A percentile compares a stretch with the other conserved stretches of the same genome.
Evolutionary conservation across 2,329 filamentous ascomycete species (phyloP).

Genomic region (Botrytis hyacinthi): DNA sequence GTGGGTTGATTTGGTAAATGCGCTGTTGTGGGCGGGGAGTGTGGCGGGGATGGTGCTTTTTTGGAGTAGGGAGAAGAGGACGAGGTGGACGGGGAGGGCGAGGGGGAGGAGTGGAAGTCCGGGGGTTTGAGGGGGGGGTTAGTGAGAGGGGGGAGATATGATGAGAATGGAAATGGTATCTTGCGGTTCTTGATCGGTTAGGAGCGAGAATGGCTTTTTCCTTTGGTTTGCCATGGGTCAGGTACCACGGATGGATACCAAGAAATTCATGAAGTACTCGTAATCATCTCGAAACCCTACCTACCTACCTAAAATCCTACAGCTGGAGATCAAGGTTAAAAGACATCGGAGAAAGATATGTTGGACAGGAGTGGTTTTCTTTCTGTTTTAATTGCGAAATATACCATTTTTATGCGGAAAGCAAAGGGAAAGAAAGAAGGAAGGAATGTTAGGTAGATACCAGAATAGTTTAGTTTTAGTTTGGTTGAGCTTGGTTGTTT

Average conservation of each 20-base stretch:
- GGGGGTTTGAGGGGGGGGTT: neutral
- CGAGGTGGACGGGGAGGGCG: constrained; percentile 47
- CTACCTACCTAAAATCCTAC: neutral
- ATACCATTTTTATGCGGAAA: neutral
- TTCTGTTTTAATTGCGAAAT: neutral
- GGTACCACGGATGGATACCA: neutral
- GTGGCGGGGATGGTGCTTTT: constrained; percentile 54
- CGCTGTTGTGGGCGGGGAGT: constrained; percentile 72
- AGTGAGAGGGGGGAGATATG: neutral
- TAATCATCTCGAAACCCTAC: neutral
- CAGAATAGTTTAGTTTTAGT: neutral
- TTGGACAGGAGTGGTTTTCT: neutral
- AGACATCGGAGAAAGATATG: neutral
- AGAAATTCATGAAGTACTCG: neutral
- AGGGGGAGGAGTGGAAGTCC: constrained; percentile 14
- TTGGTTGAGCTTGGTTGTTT: neutral
- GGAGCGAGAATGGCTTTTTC: neutral
- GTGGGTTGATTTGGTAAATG: constrained; percentile 75
- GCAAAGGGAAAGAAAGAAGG: neutral
- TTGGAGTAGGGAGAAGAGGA: constrained; percentile 55
- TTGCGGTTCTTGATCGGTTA: neutral
- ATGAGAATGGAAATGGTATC: neutral
- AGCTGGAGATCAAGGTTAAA: neutral
- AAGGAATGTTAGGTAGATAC: neutral
- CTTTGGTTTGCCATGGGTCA: neutral